A percentile compares a stretch with the other conserved stretches of the same genome.
These are phyloP conservation scores for Tuber melanosporum DNA, from an alignment of 495 filamentous ascomycete species.

Conservation along the genomic window DNA sequence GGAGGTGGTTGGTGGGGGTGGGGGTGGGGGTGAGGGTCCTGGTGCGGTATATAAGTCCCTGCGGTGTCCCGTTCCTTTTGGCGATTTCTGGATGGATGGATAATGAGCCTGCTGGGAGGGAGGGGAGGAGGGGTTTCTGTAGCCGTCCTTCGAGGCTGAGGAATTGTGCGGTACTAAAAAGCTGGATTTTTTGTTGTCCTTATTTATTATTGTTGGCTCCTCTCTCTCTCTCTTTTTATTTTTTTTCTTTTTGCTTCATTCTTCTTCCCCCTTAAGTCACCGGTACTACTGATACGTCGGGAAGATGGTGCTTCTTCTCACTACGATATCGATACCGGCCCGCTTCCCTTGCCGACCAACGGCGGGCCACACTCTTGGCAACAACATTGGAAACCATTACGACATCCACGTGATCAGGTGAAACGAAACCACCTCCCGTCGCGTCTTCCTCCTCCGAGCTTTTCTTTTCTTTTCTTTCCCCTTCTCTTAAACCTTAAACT, in stretches of 20 bases:
- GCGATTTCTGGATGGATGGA: neutral
- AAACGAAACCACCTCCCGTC: neutral
- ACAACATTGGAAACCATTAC: neutral
- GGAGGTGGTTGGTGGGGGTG: neutral
- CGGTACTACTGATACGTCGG: neutral
- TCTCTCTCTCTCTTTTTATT: neutral
- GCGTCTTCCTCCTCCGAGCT: neutral
- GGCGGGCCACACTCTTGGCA: neutral
- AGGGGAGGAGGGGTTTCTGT: neutral
- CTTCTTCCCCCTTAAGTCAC: neutral
- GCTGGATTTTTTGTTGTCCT: neutral
- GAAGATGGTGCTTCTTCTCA: neutral
- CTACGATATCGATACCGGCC: neutral
- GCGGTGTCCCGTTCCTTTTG: neutral
- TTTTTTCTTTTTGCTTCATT: neutral
- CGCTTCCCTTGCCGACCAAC: neutral
- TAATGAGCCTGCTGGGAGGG: neutral
- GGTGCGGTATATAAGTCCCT: conserved; percentile 2
- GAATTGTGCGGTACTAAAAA: neutral
- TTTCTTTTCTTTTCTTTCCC: neutral
- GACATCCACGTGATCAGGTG: neutral
- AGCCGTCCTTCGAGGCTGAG: neutral
- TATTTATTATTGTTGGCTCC: neutral
- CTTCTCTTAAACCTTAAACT: neutral
- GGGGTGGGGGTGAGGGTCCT: neutral